Base-by-base conservation (phyloP, 306 rosid species). In the Acacia acuminata region DNA sequence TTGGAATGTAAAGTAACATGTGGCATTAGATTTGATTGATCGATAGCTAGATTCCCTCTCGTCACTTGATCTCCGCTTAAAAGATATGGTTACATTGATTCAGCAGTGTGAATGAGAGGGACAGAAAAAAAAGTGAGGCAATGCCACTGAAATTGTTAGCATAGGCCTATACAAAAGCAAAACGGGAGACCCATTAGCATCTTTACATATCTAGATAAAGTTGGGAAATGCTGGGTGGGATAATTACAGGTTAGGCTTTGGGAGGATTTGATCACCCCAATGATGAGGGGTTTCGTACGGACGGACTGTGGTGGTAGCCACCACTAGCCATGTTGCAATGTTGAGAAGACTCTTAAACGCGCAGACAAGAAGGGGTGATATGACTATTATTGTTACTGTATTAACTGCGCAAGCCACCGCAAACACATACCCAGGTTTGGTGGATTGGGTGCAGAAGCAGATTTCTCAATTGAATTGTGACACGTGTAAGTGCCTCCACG, bases 401-500 rank as follows among this genome's bases (percentile, higher is more conserved):
- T 82, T 75, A 71, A 67, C 16, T 69, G 76, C 74, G 77, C 75
- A 45, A 12, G 10, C 61, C 10, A 48, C 70, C 75, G 32, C 36
- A 76, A 44, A 80, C 85, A 85, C 69, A 85, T 30, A 77, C 76
- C 70, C 78, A 27, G 71, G 83, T 81, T 77, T 83, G 81, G 82
- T 71, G 85, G 73, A 61, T 60, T 60, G 64, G 56, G 58, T 27
- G 81, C 63, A 82, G 75, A 60, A n/a, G 78, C 53, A 79, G 71
- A 60, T 58, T 48, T 20, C 25, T 79, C 22, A 47, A 68, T 24
- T 12, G 75, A 32, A 38, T 13, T 4, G n/a, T 4, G 84, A 51
- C 88, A 76, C 81, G 73, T 73, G 88, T 53, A n/a, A 66, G 38
- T 56, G 22, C 2, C 30, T 70, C 60, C 86, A 81, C 87, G 88